Evolutionary conservation across 1,284 basidiomycete genomes (phyloP), one percentile per base, ranked within the genome.

Genomic region (Pseudozyma flocculosa): DNA sequence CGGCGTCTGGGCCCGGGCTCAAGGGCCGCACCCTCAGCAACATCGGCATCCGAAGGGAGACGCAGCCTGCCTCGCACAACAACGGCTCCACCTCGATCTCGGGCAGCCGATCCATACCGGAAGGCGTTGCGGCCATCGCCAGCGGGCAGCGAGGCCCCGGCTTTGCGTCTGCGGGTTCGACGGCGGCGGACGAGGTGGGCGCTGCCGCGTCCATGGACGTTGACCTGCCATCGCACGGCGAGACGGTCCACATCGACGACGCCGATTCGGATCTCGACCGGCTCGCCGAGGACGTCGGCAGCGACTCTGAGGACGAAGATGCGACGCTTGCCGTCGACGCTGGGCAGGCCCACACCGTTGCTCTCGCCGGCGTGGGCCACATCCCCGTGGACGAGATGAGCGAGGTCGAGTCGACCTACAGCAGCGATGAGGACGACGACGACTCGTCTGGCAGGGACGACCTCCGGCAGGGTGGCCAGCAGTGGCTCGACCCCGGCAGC

Each of bases 351-450:
- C n/a, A 34, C 9, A 34, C 32, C 32, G 32, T 34, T n/a, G n/a
- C n/a, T n/a, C n/a, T n/a, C n/a, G n/a, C n/a, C n/a, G n/a, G n/a
- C 32, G 32, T 34, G 4, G 32, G 15, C 7, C 32, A 34, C 7
- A 5, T 29, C 7, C 29, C 29, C 7, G 13, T 13, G 45, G 54
- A 62, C 32, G 50, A 51, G 13, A 61, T 65, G 58, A 61, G 57
- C 30, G 62, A 65, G 19, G 61, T 50, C 40, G 51, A 54, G 15
- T 65, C 62, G 2, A 58, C 54, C 3, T 54, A 51, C 2, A 58
- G 58, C 62, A 65, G 58, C 37, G 54, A 65, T 23, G 54, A 65
- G 15, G 62, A 65, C 30, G 54, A 65, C 18, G 62, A 53, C 39
- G 50, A 50, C 18, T 40, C 39, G 19, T 19, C 14, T 3, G 53